Base-by-base conservation (phyloP, 2,329 filamentous ascomycete genomes). In the Mycosphaerella sp. region DNA sequence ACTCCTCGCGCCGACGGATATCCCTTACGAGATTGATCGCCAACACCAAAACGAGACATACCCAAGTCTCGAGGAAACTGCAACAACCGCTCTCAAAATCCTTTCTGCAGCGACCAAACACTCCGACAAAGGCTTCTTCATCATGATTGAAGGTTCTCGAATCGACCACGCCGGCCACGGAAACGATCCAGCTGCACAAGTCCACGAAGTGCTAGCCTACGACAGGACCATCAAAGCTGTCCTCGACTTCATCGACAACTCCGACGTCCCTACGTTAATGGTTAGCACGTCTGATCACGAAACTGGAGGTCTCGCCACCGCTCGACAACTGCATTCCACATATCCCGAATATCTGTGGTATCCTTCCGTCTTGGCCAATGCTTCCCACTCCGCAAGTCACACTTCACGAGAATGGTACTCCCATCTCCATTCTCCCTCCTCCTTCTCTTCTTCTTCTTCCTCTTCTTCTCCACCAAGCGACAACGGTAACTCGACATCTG, bases 101-200 rank as follows among this genome's bases (percentile, higher is more conserved):
- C 79, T 98, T 18, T 85, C 86, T 56, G 82, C 83, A 53, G 93
- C 90, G 0, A 96, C 93, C 0, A 77, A 80, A 64, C 77, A 90
- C 64, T 89, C 81, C 56, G 89, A 97, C 37, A 83, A 94, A 70
- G 93, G 93, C 4, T 98, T 97, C 76, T 98, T 98, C 72, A 76
- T 98, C 62, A 95, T 98, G 91, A 94, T 98, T 55, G 93, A 98
- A 70, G 93, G 90, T 4, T 95, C 88, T 62, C 80, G 93, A 37
- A 97, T 98, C 62, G 93, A 98, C 64, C 93, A 98, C 67, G 91
- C 93, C 3, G 93, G 89, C 43, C 77, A 79, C 58, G 74, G 74
- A 62, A 79, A 79, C 57, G 77, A 79, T 57, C 75, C 77, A 3
- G 75, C 73, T 14, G 75, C 75, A 13, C 77, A 80, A 58, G 74